Conservation (phyloP, 2,329 filamentous ascomycete genomes). For the Monilinia aucupariae region DNA sequence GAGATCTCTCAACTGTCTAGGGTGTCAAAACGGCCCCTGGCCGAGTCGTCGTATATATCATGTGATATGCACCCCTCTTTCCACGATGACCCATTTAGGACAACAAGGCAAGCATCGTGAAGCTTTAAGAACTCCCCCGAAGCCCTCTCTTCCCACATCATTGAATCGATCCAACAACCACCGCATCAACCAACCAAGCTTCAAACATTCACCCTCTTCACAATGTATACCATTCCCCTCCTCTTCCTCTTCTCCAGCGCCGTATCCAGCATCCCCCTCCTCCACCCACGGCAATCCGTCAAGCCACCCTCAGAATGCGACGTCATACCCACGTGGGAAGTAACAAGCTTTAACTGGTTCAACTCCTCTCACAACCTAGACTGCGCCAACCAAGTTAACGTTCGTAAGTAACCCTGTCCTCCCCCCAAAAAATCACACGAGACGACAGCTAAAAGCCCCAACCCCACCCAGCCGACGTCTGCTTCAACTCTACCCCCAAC, state of each 20-base stretch:
- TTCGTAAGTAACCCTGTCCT: neutral
- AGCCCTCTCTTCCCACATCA: neutral
- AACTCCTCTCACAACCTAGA: conserved; percentile 5
- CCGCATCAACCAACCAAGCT: neutral
- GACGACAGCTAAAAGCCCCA: no score
- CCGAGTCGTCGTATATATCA: neutral
- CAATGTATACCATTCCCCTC: neutral
- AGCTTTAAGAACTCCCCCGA: neutral
- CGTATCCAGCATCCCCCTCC: neutral
- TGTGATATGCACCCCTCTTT: neutral
- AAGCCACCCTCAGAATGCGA: conserved; percentile 3
- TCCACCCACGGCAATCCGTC: neutral
- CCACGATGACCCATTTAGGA: neutral
- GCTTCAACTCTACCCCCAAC: neutral
- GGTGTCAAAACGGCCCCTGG: neutral
- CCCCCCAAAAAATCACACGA: neutral
- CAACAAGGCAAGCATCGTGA: neutral
- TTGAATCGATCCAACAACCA: neutral
- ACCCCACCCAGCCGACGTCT: neutral
- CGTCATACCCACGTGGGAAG: conserved; percentile 2
- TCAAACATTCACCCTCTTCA: neutral
- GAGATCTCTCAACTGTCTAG: no score
- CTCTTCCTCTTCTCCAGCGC: neutral
- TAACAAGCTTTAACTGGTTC: neutral
- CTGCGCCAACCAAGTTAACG: neutral